phyloP scores from a whole-genome alignment of 1,139 yeast species.

The Candida sp. region DNA sequence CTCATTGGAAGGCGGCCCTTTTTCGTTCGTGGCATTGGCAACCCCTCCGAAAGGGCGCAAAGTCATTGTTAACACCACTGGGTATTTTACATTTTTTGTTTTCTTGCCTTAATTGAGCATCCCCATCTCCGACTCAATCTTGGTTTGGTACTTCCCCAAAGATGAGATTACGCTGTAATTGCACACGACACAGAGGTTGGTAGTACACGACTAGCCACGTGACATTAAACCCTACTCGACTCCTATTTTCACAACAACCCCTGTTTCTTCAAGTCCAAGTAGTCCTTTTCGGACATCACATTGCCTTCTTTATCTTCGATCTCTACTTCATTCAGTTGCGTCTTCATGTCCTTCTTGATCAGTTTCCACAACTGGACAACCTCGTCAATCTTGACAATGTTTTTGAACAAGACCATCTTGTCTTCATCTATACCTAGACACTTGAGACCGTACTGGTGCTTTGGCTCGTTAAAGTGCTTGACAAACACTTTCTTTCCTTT shows the following conservation, averaged over 20 bases:
- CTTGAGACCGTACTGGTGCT: constrained; percentile 76
- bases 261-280: constrained; percentile 83
- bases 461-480: constrained; percentile 70
- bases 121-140: too few species aligned
- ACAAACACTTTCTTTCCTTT: constrained; percentile 77
- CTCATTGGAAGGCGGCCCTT: too few species aligned
- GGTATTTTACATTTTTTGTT: too few species aligned
- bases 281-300: constrained; percentile 85
- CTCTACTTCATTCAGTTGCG: constrained; percentile 49
- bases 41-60: too few species aligned
- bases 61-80: too few species aligned
- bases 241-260: constrained; percentile 52
- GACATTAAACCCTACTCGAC: neutral
- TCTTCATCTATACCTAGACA: constrained; percentile 70
- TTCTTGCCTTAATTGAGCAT: too few species aligned
- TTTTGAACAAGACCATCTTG: constrained; percentile 54
- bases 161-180: too few species aligned
- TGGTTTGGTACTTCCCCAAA: too few species aligned
- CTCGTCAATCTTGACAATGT: constrained; percentile 69
- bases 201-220: neutral
- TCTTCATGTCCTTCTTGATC: constrained; percentile 42
- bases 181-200: too few species aligned
- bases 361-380: constrained; percentile 63
- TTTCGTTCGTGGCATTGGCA: too few species aligned
- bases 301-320: constrained; percentile 95